These are phyloP conservation scores for Russula sp. DNA, from an alignment of 768 basidiomycete species.

Conservation along the genomic window DNA sequence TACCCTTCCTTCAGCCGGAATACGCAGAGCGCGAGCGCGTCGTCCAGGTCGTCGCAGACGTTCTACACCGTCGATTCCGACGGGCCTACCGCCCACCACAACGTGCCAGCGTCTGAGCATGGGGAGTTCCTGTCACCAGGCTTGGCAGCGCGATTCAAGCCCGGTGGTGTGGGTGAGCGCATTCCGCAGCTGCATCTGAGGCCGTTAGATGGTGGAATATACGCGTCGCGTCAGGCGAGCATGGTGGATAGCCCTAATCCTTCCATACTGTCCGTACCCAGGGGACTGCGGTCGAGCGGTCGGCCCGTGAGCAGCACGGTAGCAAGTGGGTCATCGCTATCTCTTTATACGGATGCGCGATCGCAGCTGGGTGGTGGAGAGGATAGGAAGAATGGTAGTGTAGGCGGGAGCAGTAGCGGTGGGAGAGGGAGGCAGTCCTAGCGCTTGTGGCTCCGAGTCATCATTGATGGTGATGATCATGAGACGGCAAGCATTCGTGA, in stretches of 20 bases:
- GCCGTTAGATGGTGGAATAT: not conserved
- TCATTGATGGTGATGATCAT: not conserved
- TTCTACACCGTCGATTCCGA: slow-evolving; percentile 16
- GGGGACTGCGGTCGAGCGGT: not conserved
- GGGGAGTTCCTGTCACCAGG: slow-evolving; percentile 7
- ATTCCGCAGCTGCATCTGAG: slow-evolving; percentile 4
- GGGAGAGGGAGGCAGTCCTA: slow-evolving; percentile 7
- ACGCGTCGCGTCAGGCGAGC: slow-evolving; percentile 20
- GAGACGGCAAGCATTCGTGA: not conserved
- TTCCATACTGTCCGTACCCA: not conserved
- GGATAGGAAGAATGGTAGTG: slow-evolving; percentile 11
- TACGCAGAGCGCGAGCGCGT: slow-evolving; percentile 1
- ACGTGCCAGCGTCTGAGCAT: slow-evolving; percentile 3
- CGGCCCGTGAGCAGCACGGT: slow-evolving; percentile 14
- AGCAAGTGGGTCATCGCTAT: slow-evolving; percentile 18
- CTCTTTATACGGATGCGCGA: slow-evolving; percentile 22
- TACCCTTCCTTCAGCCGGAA: slow-evolving; percentile 20
- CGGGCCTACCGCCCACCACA: not conserved
- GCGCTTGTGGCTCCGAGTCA: not conserved
- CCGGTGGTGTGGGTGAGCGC: slow-evolving; percentile 14
- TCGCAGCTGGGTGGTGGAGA: slow-evolving; percentile 16
- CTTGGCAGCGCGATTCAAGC: not conserved
- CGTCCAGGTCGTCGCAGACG: slow-evolving; percentile 14
- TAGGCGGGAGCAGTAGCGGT: not conserved
- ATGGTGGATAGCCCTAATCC: slow-evolving; percentile 12